Conservation (phyloP, 495 filamentous ascomycete genomes). For the Delitschia confertaspora region DNA sequence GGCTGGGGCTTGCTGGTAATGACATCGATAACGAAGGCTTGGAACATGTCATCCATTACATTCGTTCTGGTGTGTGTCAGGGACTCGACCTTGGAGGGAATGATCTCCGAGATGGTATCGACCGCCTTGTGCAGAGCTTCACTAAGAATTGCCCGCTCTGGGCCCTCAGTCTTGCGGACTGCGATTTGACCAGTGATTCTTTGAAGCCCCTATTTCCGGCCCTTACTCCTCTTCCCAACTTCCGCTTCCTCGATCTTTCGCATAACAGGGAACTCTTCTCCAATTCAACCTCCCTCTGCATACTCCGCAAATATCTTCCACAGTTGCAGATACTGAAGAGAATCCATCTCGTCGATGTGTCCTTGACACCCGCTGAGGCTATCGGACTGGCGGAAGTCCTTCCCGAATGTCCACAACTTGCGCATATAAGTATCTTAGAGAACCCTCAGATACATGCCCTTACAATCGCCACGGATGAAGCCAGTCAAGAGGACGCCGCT, state of each 20-base stretch:
- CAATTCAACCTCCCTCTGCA: constrained; percentile 62
- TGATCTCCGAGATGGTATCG: constrained; percentile 61
- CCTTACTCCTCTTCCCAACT: constrained; percentile 58
- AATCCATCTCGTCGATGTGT: constrained; percentile 81
- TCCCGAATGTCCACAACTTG: constrained; percentile 71
- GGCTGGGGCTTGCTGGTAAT: constrained; percentile 78
- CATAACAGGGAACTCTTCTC: constrained; percentile 80
- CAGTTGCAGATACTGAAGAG: constrained; percentile 73
- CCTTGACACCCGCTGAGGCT: constrained; percentile 72
- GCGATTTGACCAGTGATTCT: constrained; percentile 62
- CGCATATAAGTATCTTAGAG: constrained; percentile 80
- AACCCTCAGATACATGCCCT: constrained; percentile 64
- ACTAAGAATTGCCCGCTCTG: constrained; percentile 57
- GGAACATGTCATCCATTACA: constrained; percentile 63
- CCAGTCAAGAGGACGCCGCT: constrained; percentile 80
- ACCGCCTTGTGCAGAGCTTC: constrained; percentile 54
- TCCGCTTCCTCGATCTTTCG: constrained; percentile 83
- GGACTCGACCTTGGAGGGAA: constrained; percentile 95
- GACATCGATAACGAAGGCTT: constrained; percentile 61
- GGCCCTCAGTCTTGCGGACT: constrained; percentile 81
- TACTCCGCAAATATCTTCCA: constrained; percentile 75
- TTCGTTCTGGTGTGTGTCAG: constrained; percentile 67
- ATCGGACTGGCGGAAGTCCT: constrained; percentile 85
- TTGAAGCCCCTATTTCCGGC: constrained; percentile 69
- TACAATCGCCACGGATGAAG: constrained; percentile 60